phyloP scores from a whole-genome alignment of 495 filamentous ascomycete species.

The Penicillium ucsense region DNA sequence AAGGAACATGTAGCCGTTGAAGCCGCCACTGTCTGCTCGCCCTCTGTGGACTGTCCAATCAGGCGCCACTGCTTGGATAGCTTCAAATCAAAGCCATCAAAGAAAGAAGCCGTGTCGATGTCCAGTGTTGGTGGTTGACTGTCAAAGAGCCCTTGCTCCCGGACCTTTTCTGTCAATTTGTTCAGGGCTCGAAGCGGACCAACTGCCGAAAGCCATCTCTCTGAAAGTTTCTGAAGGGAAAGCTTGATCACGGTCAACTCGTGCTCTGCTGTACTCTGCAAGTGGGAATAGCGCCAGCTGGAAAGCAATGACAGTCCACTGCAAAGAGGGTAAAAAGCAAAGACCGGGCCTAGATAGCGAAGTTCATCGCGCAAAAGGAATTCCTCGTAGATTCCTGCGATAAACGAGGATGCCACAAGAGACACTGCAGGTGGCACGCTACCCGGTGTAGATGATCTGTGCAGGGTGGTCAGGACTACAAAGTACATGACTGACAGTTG shows the following conservation, averaged over 20 bases:
- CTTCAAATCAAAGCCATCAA: slow-evolving; percentile 18
- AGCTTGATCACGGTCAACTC: slow-evolving; percentile 23
- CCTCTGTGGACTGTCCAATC: slow-evolving; percentile 13
- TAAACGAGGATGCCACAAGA: slow-evolving; percentile 19
- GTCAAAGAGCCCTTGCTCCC: slow-evolving; percentile 14
- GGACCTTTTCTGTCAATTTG: slow-evolving; percentile 20
- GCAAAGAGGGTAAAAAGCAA: slow-evolving; percentile 20
- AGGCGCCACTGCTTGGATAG: slow-evolving; percentile 20
- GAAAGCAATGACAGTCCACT: slow-evolving; percentile 18
- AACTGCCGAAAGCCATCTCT: slow-evolving; percentile 21
- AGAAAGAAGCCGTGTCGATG: slow-evolving; percentile 15
- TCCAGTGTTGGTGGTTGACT: slow-evolving; percentile 11
- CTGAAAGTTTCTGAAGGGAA: slow-evolving; percentile 20
- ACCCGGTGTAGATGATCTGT: slow-evolving; percentile 17
- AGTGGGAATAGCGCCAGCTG: slow-evolving; percentile 16
- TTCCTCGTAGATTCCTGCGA: slow-evolving; percentile 23
- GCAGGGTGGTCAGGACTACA: slow-evolving; percentile 17
- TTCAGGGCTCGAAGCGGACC: slow-evolving; percentile 19
- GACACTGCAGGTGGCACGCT: slow-evolving; percentile 17
- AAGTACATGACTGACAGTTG: slow-evolving; percentile 22
- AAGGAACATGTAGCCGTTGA: slow-evolving; percentile 10
- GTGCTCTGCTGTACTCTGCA: slow-evolving; percentile 19
- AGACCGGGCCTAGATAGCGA: slow-evolving; percentile 19
- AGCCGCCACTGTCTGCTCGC: neutral
- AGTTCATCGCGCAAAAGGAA: slow-evolving; percentile 21